Percentiles rank a stretch among this genome's conserved stretches.
phyloP scores from a whole-genome alignment of 1,284 basidiomycete species.

The Binderoboletus segoi region DNA sequence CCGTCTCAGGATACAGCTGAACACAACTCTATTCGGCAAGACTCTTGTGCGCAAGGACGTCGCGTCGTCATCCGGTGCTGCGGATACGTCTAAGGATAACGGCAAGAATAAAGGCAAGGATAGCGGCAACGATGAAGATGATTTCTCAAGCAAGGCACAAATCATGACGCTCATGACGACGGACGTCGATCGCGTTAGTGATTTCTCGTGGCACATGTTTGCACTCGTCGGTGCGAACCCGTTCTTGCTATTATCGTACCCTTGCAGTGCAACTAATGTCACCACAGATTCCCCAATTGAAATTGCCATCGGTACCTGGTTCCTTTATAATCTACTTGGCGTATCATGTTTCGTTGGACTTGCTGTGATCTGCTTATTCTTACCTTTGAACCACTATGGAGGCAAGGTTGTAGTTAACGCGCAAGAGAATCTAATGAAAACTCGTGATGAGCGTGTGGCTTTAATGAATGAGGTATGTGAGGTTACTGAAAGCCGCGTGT shows the following conservation, averaged over 20 bases:
- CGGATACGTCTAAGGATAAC: conserved; percentile 23
- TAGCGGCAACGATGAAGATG: conserved; percentile 59
- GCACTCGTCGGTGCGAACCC: conserved; percentile 54
- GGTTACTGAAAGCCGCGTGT: background rate
- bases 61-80: conserved; percentile 57
- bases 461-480: conserved; percentile 84
- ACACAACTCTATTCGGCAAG: conserved; percentile 86
- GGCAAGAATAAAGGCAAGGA: conserved; percentile 37
- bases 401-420: conserved; percentile 81
- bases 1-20: conserved; percentile 79
- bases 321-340: conserved; percentile 83
- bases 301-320: conserved; percentile 76
- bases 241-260: conserved; percentile 1
- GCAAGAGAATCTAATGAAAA: conserved; percentile 91
- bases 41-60: conserved; percentile 88
- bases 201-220: conserved; percentile 82
- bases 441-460: conserved; percentile 85
- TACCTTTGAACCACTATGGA: conserved; percentile 87
- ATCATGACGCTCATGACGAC: conserved; percentile 69
- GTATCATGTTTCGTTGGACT: conserved; percentile 82
- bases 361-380: conserved; percentile 78
- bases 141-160: conserved; percentile 88
- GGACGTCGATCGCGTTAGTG: conserved; percentile 87
- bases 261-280: conserved; percentile 16
- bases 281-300: conserved; percentile 81